Base-by-base conservation (phyloP, 164 flowering plant genomes). In the Amborella trichopoda region DNA sequence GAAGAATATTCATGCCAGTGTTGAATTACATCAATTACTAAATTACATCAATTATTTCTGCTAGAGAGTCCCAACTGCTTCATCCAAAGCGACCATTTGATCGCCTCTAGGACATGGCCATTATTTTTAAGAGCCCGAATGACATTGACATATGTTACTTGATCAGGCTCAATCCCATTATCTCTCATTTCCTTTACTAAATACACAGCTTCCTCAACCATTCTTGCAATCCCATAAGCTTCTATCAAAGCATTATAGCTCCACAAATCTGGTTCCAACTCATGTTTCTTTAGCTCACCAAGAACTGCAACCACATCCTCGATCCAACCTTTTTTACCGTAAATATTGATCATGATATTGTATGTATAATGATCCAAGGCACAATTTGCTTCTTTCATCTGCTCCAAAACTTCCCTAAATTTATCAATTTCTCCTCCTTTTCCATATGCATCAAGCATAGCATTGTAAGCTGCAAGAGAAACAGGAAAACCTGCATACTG, bases 81-180 rank as follows among this genome's bases (percentile, higher is more conserved):
- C 95, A 90, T 81, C 95, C 94, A 90, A 66, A 90, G 70, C 12
- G 98, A 90, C 95, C 98, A 90, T 65, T 78, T 86, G 5, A 86
- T 82, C 49, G 98, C 98, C 67, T 91, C 98, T 5, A 91, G 57
- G 67, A 78, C 74, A 64, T 67, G 60, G 46, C 83, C 96, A 60
- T 91, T 91, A 61, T 48, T 83, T 23, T 58, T 67, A 50, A 86
- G 46, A 23, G 98, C 83, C 33, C 34, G 30, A 16, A 83, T 68
- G 37, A 86, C 59, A 59, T 81, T 86, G 18, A 41, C 37, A 58
- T 77, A 91, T n/a, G 98, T 83, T 45, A 72, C 58, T 39, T 48
- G 65, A 54, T 91, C 93, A 46, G 98, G 96, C 45, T 78, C 68
- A 52, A 86, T 59, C 28, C 93, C 80, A 20, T 70, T 78, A 48